Conservation (phyloP, 768 basidiomycete genomes). For the Lactarius trivialis region DNA sequence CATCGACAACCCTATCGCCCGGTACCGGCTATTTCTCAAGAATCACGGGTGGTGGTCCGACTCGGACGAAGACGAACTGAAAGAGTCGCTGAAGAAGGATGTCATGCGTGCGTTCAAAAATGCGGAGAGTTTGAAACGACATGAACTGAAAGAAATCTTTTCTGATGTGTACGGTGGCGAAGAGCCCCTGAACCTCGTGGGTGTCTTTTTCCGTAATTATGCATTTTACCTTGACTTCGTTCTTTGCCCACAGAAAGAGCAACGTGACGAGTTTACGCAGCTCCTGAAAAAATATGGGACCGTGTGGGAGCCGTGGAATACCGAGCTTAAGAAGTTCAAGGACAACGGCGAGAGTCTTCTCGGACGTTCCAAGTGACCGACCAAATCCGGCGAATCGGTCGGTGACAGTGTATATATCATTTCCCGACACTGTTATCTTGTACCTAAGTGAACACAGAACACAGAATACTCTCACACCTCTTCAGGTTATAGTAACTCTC, state of each 20-base stretch:
- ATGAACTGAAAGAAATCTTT: slow-evolving; percentile 74
- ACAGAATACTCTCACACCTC: neutral
- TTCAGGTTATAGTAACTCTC: neutral
- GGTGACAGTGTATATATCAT: neutral
- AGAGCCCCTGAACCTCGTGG: slow-evolving; percentile 76
- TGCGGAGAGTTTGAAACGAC: slow-evolving; percentile 63
- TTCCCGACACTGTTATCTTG: neutral
- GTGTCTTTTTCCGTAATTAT: slow-evolving; percentile 29
- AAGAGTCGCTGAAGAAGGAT: slow-evolving; percentile 58
- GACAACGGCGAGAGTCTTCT: slow-evolving; percentile 48
- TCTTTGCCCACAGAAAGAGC: slow-evolving; percentile 54
- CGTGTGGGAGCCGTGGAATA: slow-evolving; percentile 82
- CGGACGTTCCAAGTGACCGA: slow-evolving; percentile 1
- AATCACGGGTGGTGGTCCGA: slow-evolving; percentile 79
- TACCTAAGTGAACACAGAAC: neutral
- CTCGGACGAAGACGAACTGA: slow-evolving; percentile 65
- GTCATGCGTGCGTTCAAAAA: slow-evolving; percentile 74
- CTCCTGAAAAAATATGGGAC: slow-evolving; percentile 81
- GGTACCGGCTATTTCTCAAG: slow-evolving; percentile 83
- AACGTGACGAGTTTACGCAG: slow-evolving; percentile 66
- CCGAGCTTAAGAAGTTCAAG: slow-evolving; percentile 70
- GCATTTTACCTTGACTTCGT: slow-evolving; percentile 8
- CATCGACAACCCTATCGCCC: slow-evolving; percentile 81
- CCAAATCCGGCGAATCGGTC: neutral
- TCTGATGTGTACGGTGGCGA: slow-evolving; percentile 84